These are phyloP conservation scores for Magnusiomyces paraingens DNA, from an alignment of 1,139 yeast genomes.

Conservation along the genomic window DNA sequence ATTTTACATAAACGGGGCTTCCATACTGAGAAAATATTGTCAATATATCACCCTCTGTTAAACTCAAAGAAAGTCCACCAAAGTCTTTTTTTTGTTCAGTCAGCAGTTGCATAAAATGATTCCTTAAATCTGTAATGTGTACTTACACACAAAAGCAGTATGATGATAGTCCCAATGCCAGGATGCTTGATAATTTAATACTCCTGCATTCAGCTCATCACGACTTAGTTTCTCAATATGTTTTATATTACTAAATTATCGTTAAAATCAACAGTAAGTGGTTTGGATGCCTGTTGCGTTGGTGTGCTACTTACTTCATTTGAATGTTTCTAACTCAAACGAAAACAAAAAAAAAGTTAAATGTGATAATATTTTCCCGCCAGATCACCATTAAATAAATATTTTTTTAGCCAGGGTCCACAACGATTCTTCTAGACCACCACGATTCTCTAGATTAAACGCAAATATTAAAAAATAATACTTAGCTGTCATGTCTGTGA, in stretches of 20 bases:
- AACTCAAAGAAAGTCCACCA: slow-evolving; percentile 60
- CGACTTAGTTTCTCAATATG: slow-evolving; percentile 56
- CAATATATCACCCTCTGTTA: slow-evolving; percentile 69
- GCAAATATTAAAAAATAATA: background rate
- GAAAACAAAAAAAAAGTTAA: background rate
- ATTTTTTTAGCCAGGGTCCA: too few species aligned
- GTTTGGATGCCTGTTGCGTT: background rate
- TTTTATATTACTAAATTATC: background rate
- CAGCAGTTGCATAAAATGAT: too few species aligned
- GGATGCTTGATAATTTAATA: slow-evolving; percentile 51
- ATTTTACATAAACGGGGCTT: slow-evolving; percentile 67
- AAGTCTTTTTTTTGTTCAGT: slow-evolving; percentile 34
- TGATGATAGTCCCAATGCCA: slow-evolving; percentile 88
- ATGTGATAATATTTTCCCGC: background rate
- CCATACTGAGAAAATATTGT: slow-evolving; percentile 88
- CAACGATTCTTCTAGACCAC: too few species aligned
- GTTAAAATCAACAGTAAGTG: background rate
- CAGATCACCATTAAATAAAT: too few species aligned
- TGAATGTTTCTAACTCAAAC: background rate
- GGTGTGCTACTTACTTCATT: background rate
- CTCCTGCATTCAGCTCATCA: slow-evolving; percentile 58
- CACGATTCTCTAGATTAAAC: background rate
- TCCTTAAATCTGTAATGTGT: background rate
- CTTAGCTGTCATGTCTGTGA: background rate
- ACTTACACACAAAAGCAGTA: slow-evolving; percentile 48